Percentiles rank a stretch among this genome's conserved stretches.
Evolutionary conservation across 2,329 filamentous ascomycete genomes (phyloP).

Genomic region (Trichoderma koningii): DNA sequence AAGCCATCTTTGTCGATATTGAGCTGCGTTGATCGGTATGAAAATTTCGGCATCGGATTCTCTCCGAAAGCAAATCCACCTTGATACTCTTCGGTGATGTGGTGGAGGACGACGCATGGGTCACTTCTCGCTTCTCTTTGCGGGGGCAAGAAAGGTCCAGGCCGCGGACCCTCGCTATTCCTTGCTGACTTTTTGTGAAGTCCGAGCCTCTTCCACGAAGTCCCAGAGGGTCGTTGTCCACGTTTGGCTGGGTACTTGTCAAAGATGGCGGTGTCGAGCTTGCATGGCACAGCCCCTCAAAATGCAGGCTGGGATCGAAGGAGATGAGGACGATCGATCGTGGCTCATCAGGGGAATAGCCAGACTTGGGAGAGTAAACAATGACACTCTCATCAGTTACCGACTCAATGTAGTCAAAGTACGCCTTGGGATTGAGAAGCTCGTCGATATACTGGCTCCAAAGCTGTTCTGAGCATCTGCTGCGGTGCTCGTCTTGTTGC

Average conservation of each 20-base stretch:
- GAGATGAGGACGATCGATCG: conserved; percentile 36
- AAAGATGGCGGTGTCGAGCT: not conserved
- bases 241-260: not conserved
- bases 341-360: conserved; percentile 22
- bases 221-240: not conserved
- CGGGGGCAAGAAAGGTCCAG: conserved; percentile 10
- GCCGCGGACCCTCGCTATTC: conserved; percentile 1
- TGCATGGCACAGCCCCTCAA: conserved; percentile 31
- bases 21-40: not conserved
- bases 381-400: conserved; percentile 51
- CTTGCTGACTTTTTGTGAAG: not conserved
- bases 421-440: conserved; percentile 41
- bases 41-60: not conserved
- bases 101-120: not conserved
- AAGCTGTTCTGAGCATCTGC: conserved; percentile 12
- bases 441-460: conserved; percentile 34
- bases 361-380: conserved; percentile 44
- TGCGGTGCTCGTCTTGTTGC: not conserved
- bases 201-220: too few species aligned
- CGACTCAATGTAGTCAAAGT: conserved; percentile 44
- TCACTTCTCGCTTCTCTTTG: not conserved
- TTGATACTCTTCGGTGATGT: not conserved
- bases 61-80: conserved; percentile 1
- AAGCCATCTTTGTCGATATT: not conserved
- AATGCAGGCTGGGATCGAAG: conserved; percentile 37